A percentile compares a stretch with the other conserved stretches of the same genome.
Evolutionary conservation across 176 grass and related monocot species (phyloP).

Genomic region (Luzula sylvatica): DNA sequence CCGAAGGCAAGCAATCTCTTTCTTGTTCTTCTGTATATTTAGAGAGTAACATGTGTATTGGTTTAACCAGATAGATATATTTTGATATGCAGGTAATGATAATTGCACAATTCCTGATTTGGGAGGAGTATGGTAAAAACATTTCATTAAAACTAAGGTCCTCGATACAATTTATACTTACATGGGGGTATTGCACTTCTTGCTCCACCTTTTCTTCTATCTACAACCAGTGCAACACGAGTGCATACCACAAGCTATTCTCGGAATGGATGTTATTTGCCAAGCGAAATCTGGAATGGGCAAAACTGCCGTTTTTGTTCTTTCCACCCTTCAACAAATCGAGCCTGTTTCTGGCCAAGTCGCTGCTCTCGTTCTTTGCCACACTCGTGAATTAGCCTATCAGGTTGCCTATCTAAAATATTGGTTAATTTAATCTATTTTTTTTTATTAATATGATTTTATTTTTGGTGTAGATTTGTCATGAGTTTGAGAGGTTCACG

Average conservation of each 20-base stretch:
- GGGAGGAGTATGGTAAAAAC: conserved; percentile 67
- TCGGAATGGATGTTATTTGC: conserved; percentile 98
- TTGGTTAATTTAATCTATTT: background rate
- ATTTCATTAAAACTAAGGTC: conserved; percentile 79
- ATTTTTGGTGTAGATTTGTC: conserved; percentile 53
- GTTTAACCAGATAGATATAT: too few species aligned
- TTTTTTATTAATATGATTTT: background rate
- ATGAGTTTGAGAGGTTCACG: conserved; percentile 99
- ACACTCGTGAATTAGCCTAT: conserved; percentile 86
- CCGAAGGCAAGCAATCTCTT: conserved; percentile 60
- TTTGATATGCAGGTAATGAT: conserved; percentile 61
- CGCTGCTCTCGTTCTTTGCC: conserved; percentile 77
- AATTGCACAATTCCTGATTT: conserved; percentile 41
- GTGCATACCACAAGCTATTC: conserved; percentile 99
- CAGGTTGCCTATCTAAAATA: conserved; percentile 42
- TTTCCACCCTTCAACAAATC: conserved; percentile 90
- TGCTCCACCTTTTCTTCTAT: conserved; percentile 52
- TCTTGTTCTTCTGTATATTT: background rate
- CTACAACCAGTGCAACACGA: conserved; percentile 91
- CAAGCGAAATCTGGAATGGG: conserved; percentile 99
- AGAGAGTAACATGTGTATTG: too few species aligned
- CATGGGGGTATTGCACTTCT: conserved; percentile 41
- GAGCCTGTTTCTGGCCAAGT: conserved; percentile 88
- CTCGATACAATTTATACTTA: conserved; percentile 80
- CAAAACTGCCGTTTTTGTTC: conserved; percentile 95